Base-by-base conservation (phyloP, 768 basidiomycete species). In the Termitomyces sp. region DNA sequence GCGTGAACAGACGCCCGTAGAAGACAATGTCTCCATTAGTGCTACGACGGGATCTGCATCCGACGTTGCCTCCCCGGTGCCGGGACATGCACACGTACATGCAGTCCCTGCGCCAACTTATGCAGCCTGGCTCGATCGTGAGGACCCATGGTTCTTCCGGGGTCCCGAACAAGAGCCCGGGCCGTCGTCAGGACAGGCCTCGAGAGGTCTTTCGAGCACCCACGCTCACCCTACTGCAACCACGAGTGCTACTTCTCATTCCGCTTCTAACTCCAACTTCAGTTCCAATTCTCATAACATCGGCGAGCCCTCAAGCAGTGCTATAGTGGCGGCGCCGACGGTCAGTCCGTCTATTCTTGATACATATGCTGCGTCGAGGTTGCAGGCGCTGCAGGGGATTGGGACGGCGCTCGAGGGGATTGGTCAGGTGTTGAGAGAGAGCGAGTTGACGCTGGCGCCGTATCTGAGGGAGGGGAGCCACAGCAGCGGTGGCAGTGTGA, bases 331-430 rank as follows among this genome's bases (percentile, higher is more conserved):
- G 1, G 18, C 49, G 0, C 6, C 46, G 3, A 30, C 49, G 12
- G 33, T 50, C 4, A 16, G 31, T 18, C 9, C 61, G 3, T 50
- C 58, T 15, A 34, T 59, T 47, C 31, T 59, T 5, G 58, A 59
- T 27, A 57, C 58, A 2, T 59, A 53, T 20, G 45, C 61, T 18
- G 55, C 58, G 0, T 59, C 58, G 27, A 51, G 58, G 15, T 30
- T 62, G 27, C 58, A 59, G 33, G 53, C 58, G 16, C 13, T 58
- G 2, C 62, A 60, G 33, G 59, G 59, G 3, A 51, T 63, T 1
- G 59, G 59, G 18, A 51, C 59, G 1, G 59, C 62, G 15, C 46
- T 63, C 15, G 57, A 63, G 48, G 62, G 62, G 0, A 55, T 63
- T 8, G 62, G 59, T 2, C 59, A 60, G 24, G 62, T 49, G 9